A percentile compares a stretch with the other conserved stretches of the same genome.
Conservation (phyloP, 2,329 filamentous ascomycete species). For the Metarhizium brunneum region DNA sequence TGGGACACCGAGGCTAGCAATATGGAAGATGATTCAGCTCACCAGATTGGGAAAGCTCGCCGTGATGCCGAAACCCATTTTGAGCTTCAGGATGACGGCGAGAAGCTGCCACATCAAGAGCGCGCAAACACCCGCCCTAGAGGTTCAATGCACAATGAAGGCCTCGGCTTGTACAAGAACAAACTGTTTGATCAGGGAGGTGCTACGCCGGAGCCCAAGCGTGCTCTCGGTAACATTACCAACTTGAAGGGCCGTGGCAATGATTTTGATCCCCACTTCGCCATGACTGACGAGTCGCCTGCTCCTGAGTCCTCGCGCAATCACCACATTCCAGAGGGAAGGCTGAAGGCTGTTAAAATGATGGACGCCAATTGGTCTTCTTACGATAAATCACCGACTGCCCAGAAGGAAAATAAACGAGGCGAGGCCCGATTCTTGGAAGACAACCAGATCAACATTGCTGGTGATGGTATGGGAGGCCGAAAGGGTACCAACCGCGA, state of each 20-base stretch:
- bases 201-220: slow-evolving; percentile 25
- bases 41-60: slow-evolving; percentile 57
- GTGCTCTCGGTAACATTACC: slow-evolving; percentile 56
- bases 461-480: slow-evolving; percentile 59
- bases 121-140: slow-evolving; percentile 34
- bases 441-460: slow-evolving; percentile 32
- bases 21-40: slow-evolving; percentile 43
- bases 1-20: slow-evolving; percentile 60
- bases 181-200: slow-evolving; percentile 57
- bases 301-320: slow-evolving; percentile 27
- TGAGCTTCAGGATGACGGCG: slow-evolving; percentile 68
- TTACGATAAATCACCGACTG: slow-evolving; percentile 44
- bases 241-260: slow-evolving; percentile 66
- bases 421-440: slow-evolving; percentile 41
- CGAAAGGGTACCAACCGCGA: slow-evolving; percentile 42
- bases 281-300: slow-evolving; percentile 60
- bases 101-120: slow-evolving; percentile 41
- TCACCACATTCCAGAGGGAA: slow-evolving; percentile 44
- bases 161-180: slow-evolving; percentile 65
- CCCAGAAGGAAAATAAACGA: slow-evolving; percentile 42
- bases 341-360: slow-evolving; percentile 62
- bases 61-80: slow-evolving; percentile 78
- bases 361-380: slow-evolving; percentile 57
- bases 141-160: slow-evolving; percentile 55
- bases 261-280: slow-evolving; percentile 71